Evolutionary conservation across 208 protist species (phyloP).

Genomic region (Vickermania ingenoplastis): DNA sequence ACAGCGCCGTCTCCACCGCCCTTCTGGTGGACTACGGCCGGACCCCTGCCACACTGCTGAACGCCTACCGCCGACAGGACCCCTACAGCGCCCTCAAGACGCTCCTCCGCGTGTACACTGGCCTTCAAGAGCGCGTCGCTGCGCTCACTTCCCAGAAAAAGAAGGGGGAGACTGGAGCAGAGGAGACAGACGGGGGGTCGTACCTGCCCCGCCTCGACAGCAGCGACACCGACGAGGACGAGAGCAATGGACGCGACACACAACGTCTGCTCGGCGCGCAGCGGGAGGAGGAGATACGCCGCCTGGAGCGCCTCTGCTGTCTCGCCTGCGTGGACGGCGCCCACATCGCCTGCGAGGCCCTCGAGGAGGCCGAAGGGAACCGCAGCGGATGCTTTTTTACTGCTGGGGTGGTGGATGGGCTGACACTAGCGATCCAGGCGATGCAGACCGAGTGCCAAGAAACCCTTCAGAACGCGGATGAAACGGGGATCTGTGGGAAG

Average conservation of each 20-base stretch:
- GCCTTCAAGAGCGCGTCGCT: slow-evolving; percentile 15
- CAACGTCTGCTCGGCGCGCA: not conserved
- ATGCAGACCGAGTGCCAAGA: not conserved
- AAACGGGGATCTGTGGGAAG: not conserved
- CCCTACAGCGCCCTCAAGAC: slow-evolving; percentile 61
- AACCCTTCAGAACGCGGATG: not conserved
- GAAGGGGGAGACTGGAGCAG: not conserved
- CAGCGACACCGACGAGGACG: slow-evolving; percentile 6
- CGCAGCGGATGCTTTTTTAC: too few species aligned
- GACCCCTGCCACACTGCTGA: slow-evolving; percentile 35
- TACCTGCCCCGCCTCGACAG: slow-evolving; percentile 5
- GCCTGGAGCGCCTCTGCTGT: slow-evolving; percentile 4
- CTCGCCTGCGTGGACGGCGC: slow-evolving; percentile 10
- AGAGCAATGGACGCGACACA: slow-evolving; percentile 1
- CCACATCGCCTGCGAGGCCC: slow-evolving; percentile 4
- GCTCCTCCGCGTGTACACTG: slow-evolving; percentile 48
- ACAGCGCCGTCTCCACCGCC: slow-evolving; percentile 37
- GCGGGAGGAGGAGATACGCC: not conserved
- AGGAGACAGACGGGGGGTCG: not conserved
- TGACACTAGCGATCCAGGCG: slow-evolving; percentile 10
- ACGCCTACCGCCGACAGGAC: slow-evolving; percentile 30
- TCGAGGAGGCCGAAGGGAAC: not conserved
- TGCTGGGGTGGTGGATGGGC: slow-evolving; percentile 7
- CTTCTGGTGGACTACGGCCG: slow-evolving; percentile 29
- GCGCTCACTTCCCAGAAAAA: not conserved